Conservation (phyloP, 805 yeast genomes). For the Lipomyces chichibuensis region DNA sequence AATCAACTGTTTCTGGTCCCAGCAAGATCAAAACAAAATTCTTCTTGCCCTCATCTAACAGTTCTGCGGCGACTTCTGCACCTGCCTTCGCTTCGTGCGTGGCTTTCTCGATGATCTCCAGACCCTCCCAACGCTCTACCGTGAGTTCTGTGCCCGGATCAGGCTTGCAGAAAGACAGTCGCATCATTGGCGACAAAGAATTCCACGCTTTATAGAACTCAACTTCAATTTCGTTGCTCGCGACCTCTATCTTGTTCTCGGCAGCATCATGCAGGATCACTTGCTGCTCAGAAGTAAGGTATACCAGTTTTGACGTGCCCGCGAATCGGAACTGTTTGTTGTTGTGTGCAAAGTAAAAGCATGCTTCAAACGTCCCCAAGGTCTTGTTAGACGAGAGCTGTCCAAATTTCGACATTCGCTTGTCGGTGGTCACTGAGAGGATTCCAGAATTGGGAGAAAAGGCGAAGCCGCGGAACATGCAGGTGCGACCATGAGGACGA, state of each 20-base stretch:
- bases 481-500: constrained; percentile 33
- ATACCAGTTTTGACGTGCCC: constrained; percentile 27
- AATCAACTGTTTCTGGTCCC: constrained; percentile 27
- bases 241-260: constrained; percentile 13
- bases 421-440: constrained; percentile 30
- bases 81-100: constrained; percentile 16
- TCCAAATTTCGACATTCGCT: constrained; percentile 30
- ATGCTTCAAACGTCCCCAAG: constrained; percentile 31
- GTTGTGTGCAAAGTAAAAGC: constrained; percentile 29
- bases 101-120: constrained; percentile 23
- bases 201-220: constrained; percentile 31
- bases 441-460: constrained; percentile 30
- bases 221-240: constrained; percentile 10
- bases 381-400: constrained; percentile 16
- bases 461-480: constrained; percentile 35
- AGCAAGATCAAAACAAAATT: constrained; percentile 30
- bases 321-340: constrained; percentile 30
- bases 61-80: constrained; percentile 8
- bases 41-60: constrained; percentile 7
- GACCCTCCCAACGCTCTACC: constrained; percentile 13
- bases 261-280: constrained; percentile 21
- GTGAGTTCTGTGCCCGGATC: constrained; percentile 28
- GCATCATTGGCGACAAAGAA: constrained; percentile 26
- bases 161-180: constrained; percentile 30
- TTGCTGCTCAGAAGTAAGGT: background rate